Percentiles rank a stretch among this genome's conserved stretches.
These are phyloP conservation scores for Hura crepitans DNA, from an alignment of 441 rosid genomes.

Conservation along the genomic window DNA sequence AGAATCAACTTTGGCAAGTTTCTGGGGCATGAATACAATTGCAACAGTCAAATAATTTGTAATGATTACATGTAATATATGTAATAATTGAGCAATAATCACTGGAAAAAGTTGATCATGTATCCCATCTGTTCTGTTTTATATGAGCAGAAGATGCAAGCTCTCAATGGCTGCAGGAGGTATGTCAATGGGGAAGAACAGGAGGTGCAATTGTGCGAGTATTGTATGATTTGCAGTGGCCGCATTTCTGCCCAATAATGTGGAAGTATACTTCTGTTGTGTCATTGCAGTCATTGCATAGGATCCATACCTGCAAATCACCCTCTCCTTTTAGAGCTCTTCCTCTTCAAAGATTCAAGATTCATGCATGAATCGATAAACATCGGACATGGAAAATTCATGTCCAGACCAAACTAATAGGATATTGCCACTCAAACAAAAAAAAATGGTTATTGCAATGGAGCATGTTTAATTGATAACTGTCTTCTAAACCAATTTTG, in stretches of 20 bases:
- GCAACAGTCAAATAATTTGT: constrained; percentile 12
- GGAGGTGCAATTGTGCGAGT: constrained; percentile 83
- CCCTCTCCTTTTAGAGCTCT: background rate
- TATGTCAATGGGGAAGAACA: constrained; percentile 64
- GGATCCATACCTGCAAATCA: constrained; percentile 80
- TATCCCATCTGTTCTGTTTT: constrained; percentile 14
- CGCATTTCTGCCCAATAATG: constrained; percentile 85
- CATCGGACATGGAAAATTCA: no score
- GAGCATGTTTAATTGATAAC: no score
- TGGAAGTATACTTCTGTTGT: constrained; percentile 88
- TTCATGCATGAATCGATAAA: no score
- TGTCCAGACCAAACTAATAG: no score
- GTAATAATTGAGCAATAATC: constrained; percentile 1
- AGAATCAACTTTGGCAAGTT: constrained; percentile 25
- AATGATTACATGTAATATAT: constrained; percentile 22
- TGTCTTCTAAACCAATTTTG: no score
- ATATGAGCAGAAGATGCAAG: constrained; percentile 19
- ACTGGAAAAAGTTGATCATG: constrained; percentile 4
- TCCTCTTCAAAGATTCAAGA: background rate
- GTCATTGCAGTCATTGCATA: constrained; percentile 95
- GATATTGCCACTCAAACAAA: no score
- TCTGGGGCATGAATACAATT: constrained; percentile 22
- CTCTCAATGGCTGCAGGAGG: constrained; percentile 6
- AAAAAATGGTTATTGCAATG: no score
- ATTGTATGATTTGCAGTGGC: constrained; percentile 88